Evolutionary conservation across 108 stramenopile species (phyloP), one percentile per base, ranked within the genome.

Genomic region (Fragilariopsis cylindrus): DNA sequence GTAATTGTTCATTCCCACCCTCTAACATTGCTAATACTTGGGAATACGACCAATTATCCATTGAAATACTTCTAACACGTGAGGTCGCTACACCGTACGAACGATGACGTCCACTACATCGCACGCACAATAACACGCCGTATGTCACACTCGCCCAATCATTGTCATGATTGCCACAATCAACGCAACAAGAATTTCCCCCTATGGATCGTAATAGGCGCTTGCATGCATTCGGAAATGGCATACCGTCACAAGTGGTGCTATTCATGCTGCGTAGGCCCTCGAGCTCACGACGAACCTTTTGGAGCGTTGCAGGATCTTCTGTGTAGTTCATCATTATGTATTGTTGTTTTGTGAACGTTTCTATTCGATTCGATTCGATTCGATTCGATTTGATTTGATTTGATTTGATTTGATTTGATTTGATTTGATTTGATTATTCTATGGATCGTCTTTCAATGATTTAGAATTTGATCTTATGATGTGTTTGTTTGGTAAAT

Each of bases 111-210:
- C 96, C 97, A 60, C 80, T 76, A 78, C 95, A 96, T 56, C 88
- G 76, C 48, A 96, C 65, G 82, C 97, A 97, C 42, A 97, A 69
- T 8, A 96, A 57, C 39, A 81, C 88, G 9, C 97, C 97, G 69
- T 92, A 96, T 44, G 82, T 87, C 11, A 96, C 94, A 21, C 83
- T 83, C 6, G 97, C 97, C 97, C 97, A 97, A 40, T 88, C 79
- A 5, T 94, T 92, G 72, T 93, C 71, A 7, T 76, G 66, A 19
- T 71, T 76, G 12, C 75, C 76, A 76, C 97, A 97, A 71, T 97
- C 97, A 48, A 90, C 72, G 77, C 97, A 96, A 55, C 52, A 39
- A n/a, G 65, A 58, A 70, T 90, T 95, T n/a, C 89, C 89, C 16
- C 74, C 81, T 15, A 88, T 80, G n/a, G 75, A 70, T 44, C 65